Evolutionary conservation across 495 filamentous ascomycete species (phyloP), one percentile per base, ranked within the genome.

Genomic region (Penicillium lagena): DNA sequence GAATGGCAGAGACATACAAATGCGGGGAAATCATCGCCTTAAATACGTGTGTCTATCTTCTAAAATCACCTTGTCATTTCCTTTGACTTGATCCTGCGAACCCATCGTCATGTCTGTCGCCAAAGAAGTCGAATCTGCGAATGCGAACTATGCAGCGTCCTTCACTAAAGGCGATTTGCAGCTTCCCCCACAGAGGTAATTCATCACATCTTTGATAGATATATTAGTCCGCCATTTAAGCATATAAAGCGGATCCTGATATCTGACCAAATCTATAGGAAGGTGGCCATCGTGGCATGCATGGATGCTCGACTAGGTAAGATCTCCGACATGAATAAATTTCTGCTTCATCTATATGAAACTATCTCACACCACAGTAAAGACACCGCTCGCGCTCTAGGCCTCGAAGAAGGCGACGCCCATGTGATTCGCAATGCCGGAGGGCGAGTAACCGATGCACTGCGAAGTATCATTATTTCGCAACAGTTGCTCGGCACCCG

Each of bases 341-440:
- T 43, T 6, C 4, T 37, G 42, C 33, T 9, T 33, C 9, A 22
- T 30, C 2, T 22, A 22, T 6, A 4, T 22, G 22, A 22, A 22
- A 22, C 22, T 4, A 22, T 22, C 22, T 22, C 22, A 22, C 22
- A 22, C 6, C 22, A 22, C 22, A 22, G 22, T 22, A 22, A 22
- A 64, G 83, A 90, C 50, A 76, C 85, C 0, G 75, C 80, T 2
- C 56, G 70, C 3, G 88, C 85, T 7, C 83, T 87, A 45, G 85
- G 83, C n/a, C 82, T 91, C 42, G 62, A 75, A 40, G 76, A 89
- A 35, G 87, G 86, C 13, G 81, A 87, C 46, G 87, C 87, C 6
- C 87, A 91, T 60, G 77, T 94, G 14, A 89, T 94, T 50, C 83
- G 89, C 45, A 95, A 94, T 54, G 69, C 70, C 13, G 89, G 89